Conservation (phyloP, 768 basidiomycete species). For the Lactifluus subvellereus region DNA sequence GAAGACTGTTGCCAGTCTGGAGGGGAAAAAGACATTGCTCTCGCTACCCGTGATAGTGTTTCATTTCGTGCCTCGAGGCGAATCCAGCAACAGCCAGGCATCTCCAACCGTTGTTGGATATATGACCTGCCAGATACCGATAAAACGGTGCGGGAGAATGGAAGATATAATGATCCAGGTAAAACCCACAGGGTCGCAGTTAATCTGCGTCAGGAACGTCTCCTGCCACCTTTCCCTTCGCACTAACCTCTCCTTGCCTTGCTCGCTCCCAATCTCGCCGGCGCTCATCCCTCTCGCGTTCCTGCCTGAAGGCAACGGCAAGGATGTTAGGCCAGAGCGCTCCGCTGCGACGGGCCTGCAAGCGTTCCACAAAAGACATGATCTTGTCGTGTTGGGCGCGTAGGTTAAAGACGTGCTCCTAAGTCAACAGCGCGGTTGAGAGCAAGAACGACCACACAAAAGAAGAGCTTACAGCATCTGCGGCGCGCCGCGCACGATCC, state of each 20-base stretch:
- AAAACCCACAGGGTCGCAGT: constrained; percentile 9
- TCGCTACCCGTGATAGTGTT: neutral
- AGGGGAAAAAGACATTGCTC: neutral
- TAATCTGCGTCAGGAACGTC: constrained; percentile 13
- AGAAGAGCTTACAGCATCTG: constrained; percentile 18
- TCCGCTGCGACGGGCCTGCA: constrained; percentile 21
- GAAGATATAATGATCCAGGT: constrained; percentile 4
- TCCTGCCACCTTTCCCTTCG: constrained; percentile 13
- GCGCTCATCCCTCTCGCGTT: constrained; percentile 21
- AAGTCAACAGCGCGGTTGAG: neutral
- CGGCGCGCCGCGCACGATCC: constrained; percentile 26
- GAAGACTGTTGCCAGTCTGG: neutral
- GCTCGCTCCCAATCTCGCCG: constrained; percentile 19
- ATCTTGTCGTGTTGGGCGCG: constrained; percentile 29
- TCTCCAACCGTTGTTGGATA: neutral
- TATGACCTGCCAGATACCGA: constrained; percentile 15
- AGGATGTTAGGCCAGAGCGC: constrained; percentile 26
- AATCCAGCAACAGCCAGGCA: neutral
- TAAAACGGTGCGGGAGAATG: constrained; percentile 6
- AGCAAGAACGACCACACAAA: neutral
- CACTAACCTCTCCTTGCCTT: neutral
- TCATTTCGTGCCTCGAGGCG: constrained; percentile 16
- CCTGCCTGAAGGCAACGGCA: constrained; percentile 23
- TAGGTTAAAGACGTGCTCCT: constrained; percentile 28
- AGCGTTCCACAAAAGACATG: constrained; percentile 23